Percentiles rank a stretch among this genome's conserved stretches.
phyloP scores from a whole-genome alignment of 306 rosid species.

The Geum urbanum region DNA sequence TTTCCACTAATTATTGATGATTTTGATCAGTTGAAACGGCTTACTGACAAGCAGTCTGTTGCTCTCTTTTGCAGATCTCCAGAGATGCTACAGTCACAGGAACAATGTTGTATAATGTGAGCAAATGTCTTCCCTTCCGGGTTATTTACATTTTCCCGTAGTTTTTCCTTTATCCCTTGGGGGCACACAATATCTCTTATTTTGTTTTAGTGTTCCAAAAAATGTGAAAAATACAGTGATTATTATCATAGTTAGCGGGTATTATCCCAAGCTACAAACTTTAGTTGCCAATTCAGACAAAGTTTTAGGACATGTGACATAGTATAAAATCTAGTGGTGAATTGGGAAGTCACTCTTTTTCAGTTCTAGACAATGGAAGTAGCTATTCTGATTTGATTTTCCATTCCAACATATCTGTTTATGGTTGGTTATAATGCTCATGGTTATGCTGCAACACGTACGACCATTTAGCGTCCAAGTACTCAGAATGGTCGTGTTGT shows the following conservation, averaged over 20 bases:
- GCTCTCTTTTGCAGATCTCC: conserved; percentile 67
- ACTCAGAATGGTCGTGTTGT: too few relatives aligned
- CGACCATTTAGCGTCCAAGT: not conserved
- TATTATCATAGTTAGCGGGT: not conserved
- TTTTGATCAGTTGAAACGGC: not conserved
- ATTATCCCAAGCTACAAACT: not conserved
- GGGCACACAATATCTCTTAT: not conserved
- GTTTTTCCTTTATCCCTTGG: conserved; percentile 27
- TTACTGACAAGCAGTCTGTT: conserved; percentile 10
- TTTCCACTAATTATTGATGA: not conserved
- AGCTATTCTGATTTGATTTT: too few relatives aligned
- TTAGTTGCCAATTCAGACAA: conserved; percentile 7
- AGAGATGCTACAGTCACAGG: conserved; percentile 65
- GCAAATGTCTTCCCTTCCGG: conserved; percentile 17
- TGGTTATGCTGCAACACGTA: too few relatives aligned
- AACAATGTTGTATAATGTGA: conserved; percentile 83
- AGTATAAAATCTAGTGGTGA: conserved; percentile 10
- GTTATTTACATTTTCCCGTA: conserved; percentile 7
- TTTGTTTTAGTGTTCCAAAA: not conserved
- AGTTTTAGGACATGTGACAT: conserved; percentile 8
- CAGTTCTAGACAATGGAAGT: not conserved
- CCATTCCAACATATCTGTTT: too few relatives aligned
- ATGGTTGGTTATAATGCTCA: not conserved
- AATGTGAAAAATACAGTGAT: conserved; percentile 20
- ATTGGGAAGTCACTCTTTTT: not conserved